Base-by-base conservation (phyloP, 768 basidiomycete species). In the Rhodotorula toruloides region DNA sequence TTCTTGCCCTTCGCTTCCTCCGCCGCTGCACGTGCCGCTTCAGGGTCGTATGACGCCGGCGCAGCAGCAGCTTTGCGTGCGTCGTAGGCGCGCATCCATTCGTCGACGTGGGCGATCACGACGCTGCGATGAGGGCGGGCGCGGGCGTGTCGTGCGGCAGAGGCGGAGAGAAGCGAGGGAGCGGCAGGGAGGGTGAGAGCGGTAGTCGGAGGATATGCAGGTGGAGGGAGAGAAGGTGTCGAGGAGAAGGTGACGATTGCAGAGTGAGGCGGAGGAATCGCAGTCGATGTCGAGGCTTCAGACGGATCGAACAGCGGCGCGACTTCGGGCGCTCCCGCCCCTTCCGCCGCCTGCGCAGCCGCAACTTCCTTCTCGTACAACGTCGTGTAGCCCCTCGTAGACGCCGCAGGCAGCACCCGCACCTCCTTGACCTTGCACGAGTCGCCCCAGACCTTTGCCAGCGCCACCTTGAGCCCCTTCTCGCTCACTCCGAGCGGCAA, bases 21-120 rank as follows among this genome's bases (percentile, higher is more conserved):
- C 34, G 54, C 37, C 22, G 64, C 43, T 22, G 62, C 47, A 29
- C 34, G 25, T 21, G 53, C 53, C 1, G 3, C 25, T 32, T 54
- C 53, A 17, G 53, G 43, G 6, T 39, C 25, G 65, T 67, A 67
- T 22, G 37, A 29, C 0, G 48, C 25, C 21, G 58, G 61, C 2
- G 58, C 56, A 11, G 25, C 34, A 4, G 61, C 68, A 32, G 54
- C 31, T 22, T 70, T 65, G 9, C 55, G 54, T 1, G n/a, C 19
- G 46, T 71, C 70, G 58, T 54, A 67, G 9, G 58, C 13, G 11
- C 46, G 14, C 65, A 67, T 71, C 70, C 70, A 71, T 9, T 50
- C 54, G 58, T 71, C 70, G 13, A 56, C 62, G 58, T 71, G 70
- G 13, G 65, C 49, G 44, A 47, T 57, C 14, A 61, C 58, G 49